A percentile compares a stretch with the other conserved stretches of the same genome.
Conservation (phyloP, 1,284 basidiomycete genomes). For the Cryptococcus sp. region DNA sequence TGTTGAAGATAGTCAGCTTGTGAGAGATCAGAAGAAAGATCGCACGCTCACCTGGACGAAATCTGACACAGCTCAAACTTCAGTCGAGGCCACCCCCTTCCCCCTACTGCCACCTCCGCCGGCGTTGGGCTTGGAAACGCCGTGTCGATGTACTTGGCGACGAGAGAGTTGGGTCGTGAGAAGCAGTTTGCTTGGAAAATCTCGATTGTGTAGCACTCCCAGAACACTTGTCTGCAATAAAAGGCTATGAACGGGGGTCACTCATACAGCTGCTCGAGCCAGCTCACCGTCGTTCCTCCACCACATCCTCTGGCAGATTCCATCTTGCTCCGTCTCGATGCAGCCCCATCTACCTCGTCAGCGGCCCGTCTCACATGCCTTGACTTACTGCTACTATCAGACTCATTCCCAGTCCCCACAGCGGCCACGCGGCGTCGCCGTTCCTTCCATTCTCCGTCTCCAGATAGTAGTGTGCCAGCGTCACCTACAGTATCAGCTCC, state of each 20-base stretch:
- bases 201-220: constrained; percentile 32
- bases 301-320: constrained; percentile 34
- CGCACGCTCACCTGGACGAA: constrained; percentile 16
- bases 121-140: constrained; percentile 22
- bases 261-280: background rate
- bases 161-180: constrained; percentile 28
- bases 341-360: constrained; percentile 34
- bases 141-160: constrained; percentile 31
- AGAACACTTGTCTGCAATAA: constrained; percentile 29
- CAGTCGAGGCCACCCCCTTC: constrained; percentile 24
- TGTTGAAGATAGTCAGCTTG: background rate
- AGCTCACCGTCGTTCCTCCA: constrained; percentile 32
- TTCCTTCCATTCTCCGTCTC: constrained; percentile 35
- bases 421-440: constrained; percentile 40
- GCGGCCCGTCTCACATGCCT: background rate
- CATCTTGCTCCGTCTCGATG: constrained; percentile 44
- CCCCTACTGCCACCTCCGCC: constrained; percentile 12
- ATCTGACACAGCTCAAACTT: constrained; percentile 33
- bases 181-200: constrained; percentile 39
- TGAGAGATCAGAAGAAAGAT: background rate
- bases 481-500: constrained; percentile 9
- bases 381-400: constrained; percentile 32
- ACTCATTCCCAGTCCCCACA: constrained; percentile 41
- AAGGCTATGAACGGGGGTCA: background rate
- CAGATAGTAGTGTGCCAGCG: constrained; percentile 28